Percentiles rank a stretch among this genome's conserved stretches.
Conservation (phyloP, 2,329 filamentous ascomycete species). For the Allantophomopsis lycopodina region DNA sequence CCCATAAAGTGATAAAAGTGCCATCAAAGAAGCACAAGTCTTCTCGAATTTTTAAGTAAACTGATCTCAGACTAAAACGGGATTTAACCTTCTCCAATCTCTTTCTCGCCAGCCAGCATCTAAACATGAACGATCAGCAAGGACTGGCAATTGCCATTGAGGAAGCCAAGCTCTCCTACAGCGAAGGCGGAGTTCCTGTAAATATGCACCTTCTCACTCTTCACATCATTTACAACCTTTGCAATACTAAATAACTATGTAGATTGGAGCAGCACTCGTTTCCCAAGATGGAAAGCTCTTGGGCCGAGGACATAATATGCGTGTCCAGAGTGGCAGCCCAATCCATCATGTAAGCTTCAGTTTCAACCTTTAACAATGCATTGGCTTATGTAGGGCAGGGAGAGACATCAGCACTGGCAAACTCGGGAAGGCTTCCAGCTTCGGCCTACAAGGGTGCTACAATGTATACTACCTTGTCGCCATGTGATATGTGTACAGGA, state of each 20-base stretch:
- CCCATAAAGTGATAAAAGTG: too few relatives aligned
- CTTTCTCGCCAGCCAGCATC: neutral
- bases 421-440: slow-evolving; percentile 58
- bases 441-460: slow-evolving; percentile 56
- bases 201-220: slow-evolving; percentile 5
- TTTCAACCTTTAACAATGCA: neutral
- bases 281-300: slow-evolving; percentile 55
- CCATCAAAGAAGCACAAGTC: too few relatives aligned
- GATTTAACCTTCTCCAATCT: neutral
- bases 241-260: neutral
- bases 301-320: slow-evolving; percentile 62
- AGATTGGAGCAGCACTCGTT: slow-evolving; percentile 47
- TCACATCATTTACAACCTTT: neutral
- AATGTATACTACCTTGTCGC: slow-evolving; percentile 74
- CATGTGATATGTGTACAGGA: slow-evolving; percentile 71
- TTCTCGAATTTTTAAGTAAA: too few relatives aligned
- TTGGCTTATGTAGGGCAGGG: slow-evolving; percentile 31
- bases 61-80: too few relatives aligned
- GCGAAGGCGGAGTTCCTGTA: slow-evolving; percentile 34
- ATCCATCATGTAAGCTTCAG: slow-evolving; percentile 49
- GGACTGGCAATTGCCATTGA: slow-evolving; percentile 29
- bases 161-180: slow-evolving; percentile 29
- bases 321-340: slow-evolving; percentile 57
- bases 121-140: slow-evolving; percentile 25
- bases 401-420: slow-evolving; percentile 64